A percentile compares a stretch with the other conserved stretches of the same genome.
Evolutionary conservation across 2,329 filamentous ascomycete genomes (phyloP).

Genomic region (Cytospora mali): DNA sequence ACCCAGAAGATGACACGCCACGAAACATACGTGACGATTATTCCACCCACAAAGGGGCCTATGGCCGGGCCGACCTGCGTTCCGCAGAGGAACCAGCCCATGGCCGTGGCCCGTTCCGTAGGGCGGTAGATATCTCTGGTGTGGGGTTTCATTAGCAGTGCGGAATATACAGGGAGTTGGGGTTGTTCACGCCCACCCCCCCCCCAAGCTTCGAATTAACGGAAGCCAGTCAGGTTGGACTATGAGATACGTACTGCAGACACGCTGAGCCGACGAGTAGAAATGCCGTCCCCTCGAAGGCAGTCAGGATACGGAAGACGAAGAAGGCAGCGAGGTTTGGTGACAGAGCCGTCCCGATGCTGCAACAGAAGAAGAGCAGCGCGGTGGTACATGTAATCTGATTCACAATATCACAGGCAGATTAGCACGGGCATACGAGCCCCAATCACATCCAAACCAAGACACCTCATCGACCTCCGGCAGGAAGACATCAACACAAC

Average conservation of each 20-base stretch:
- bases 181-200: background rate
- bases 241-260: constrained; percentile 47
- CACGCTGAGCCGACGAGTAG: constrained; percentile 67
- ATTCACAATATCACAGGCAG: background rate
- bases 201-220: background rate
- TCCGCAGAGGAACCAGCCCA: constrained; percentile 68
- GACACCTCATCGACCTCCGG: background rate
- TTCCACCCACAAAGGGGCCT: constrained; percentile 66
- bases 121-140: constrained; percentile 56
- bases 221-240: background rate
- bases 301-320: constrained; percentile 69
- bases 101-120: constrained; percentile 65
- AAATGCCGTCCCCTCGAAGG: constrained; percentile 70
- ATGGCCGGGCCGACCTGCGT: constrained; percentile 67
- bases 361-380: constrained; percentile 64
- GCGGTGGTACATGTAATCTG: constrained; percentile 58
- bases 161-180: background rate
- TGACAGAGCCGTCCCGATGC: constrained; percentile 66
- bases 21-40: constrained; percentile 67
- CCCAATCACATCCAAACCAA: background rate
- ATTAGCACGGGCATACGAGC: constrained; percentile 1
- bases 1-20: constrained; percentile 75
- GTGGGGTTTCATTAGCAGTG: background rate
- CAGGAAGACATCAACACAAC: constrained; percentile 28
- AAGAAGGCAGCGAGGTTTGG: constrained; percentile 69